phyloP scores from a whole-genome alignment of 495 filamentous ascomycete genomes.

The Pseudevernia furfuracea region DNA sequence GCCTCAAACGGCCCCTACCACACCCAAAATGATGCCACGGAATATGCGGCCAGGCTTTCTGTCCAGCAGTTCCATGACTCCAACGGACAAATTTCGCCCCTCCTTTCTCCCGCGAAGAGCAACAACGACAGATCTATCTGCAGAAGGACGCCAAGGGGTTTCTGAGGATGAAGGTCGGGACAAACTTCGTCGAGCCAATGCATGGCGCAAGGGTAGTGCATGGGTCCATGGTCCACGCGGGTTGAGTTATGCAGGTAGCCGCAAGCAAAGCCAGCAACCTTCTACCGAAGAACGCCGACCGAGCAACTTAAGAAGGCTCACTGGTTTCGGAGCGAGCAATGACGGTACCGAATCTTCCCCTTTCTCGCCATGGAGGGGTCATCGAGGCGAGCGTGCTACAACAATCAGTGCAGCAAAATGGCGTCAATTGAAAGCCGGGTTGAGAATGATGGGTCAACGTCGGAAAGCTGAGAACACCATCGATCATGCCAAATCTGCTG shows the following conservation, averaged over 20 bases:
- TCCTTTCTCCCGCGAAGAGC: constrained; percentile 57
- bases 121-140: constrained; percentile 57
- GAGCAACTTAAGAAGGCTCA: constrained; percentile 67
- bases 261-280: constrained; percentile 31
- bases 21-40: constrained; percentile 40
- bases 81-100: constrained; percentile 41
- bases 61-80: constrained; percentile 41
- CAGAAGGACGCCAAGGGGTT: constrained; percentile 60
- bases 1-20: constrained; percentile 54
- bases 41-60: constrained; percentile 38
- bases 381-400: constrained; percentile 52
- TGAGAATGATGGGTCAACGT: constrained; percentile 70
- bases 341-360: constrained; percentile 46
- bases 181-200: constrained; percentile 50
- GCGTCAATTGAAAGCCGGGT: constrained; percentile 74
- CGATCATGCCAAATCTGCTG: constrained; percentile 91
- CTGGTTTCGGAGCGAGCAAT: constrained; percentile 55
- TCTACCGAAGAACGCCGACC: constrained; percentile 53
- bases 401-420: constrained; percentile 80
- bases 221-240: constrained; percentile 46
- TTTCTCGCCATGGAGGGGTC: constrained; percentile 46
- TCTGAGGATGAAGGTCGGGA: constrained; percentile 89
- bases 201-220: constrained; percentile 48
- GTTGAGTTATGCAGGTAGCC: constrained; percentile 44
- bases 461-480: constrained; percentile 75